Base-by-base conservation (phyloP, 331 rosid genomes). In the Malus hybrid region DNA sequence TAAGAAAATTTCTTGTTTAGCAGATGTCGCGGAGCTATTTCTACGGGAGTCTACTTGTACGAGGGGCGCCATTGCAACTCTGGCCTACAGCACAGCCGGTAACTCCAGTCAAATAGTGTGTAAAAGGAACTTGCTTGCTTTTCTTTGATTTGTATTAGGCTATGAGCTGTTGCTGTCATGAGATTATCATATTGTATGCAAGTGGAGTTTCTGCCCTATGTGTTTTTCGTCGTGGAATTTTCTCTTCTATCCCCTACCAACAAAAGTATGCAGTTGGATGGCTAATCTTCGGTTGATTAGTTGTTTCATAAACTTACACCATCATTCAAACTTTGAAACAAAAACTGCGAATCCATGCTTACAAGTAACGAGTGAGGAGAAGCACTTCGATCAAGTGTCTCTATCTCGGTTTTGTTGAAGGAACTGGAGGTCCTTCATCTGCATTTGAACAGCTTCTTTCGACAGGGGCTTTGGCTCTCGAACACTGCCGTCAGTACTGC, bases 351-450 rank as follows among this genome's bases (percentile, higher is more conserved):
- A 42, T 42, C 46, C 13, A 24, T 42, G 56, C 9, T 50, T 15
- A 50, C 56, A 2, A 50, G 56, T 6, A 2, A 50, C 9, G 3
- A 50, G 56, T 50, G 4, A 50, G 56, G 20, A 50, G 56, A 50
- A 50, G n/a, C 56, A 16, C 56, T 50, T 16, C n/a, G 7, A 50
- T 50, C 56, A 50, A 50, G 56, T 6, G 54, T 64, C 59, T 12
- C 22, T 73, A 44, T 88, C 93, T 34, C 63, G 77, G 29, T 90
- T 90, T 84, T 94, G 97, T 78, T 83, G 83, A 68, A 92, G 97
- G 77, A 94, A 94, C 62, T 87, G 88, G 67, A 94, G 99, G 82
- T 92, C 97, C 85, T 94, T 94, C 97, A 94, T 94, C 84, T 92
- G 99, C 76, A 87, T 31, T 75, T 87, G 82, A 71, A 90, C 87